Evolutionary conservation across 2,329 filamentous ascomycete genomes (phyloP), one percentile per base, ranked within the genome.

Genomic region (Diaporthe citri): DNA sequence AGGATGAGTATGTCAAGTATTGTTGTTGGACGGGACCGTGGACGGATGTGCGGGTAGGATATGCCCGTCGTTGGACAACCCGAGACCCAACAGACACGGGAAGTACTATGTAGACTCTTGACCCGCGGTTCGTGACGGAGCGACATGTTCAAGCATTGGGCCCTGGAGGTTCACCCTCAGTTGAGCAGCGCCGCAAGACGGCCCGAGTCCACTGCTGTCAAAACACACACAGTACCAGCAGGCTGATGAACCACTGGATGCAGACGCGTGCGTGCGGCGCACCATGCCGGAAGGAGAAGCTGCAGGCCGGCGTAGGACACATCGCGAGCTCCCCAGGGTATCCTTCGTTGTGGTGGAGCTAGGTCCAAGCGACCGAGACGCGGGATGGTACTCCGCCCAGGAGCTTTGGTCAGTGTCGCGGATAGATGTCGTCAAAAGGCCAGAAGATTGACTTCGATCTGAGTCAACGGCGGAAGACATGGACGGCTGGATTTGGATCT

Each of bases 231-330:
- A 52, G 46, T 67, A 67, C 31, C 48, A 52, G 31, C 64, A 67
- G 64, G 64, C 64, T 36, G 48, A 69, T 52, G 64, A 67, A 41
- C 64, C 64, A 62, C 57, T 75, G 57, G 41, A 66, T 64, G 74
- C 52, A 71, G 71, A 71, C 34, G 39, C 22, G 43, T 20, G 60
- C 43, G 39, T 48, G 55, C 51, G 67, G 74, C 71, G 48, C 34
- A 64, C 72, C 72, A 74, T 60, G 59, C 74, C 67, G 64, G 59
- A 76, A 74, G 52, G 51, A 76, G 74, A 67, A 76, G 74, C 74
- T 76, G 72, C 74, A 56, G 74, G 46, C 57, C 51, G 72, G 41
- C 51, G 57, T 39, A 59, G 72, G 56, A 62, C 39, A 39, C 62
- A 73, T 73, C 60, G 71, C 57, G 74, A 71, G 46, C 17, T 55